Percentiles rank a stretch among this genome's conserved stretches.
phyloP scores from a whole-genome alignment of 2,329 filamentous ascomycete species.

The Fusarium chlamydosporum region DNA sequence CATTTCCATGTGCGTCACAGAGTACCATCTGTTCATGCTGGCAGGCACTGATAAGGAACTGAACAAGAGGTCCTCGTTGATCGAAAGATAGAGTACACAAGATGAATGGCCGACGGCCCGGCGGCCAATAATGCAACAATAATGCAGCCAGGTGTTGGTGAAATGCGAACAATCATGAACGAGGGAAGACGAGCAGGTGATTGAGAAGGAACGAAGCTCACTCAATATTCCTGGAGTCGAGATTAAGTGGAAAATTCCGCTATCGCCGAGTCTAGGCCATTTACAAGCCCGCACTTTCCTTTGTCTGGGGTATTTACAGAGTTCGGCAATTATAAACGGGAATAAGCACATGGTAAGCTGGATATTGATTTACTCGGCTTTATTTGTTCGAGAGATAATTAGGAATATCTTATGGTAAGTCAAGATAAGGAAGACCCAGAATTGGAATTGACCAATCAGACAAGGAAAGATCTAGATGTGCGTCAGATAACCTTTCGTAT shows the following conservation, averaged over 20 bases:
- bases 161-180: not conserved
- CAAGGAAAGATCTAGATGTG: too few relatives aligned
- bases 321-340: not conserved
- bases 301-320: not conserved
- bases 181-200: not conserved
- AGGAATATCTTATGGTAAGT: not conserved
- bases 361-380: too few relatives aligned
- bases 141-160: not conserved
- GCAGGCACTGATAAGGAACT: constrained; percentile 9
- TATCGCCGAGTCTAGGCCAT: constrained; percentile 37
- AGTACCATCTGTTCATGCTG: constrained; percentile 27
- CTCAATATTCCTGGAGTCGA: not conserved
- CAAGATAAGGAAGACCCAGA: constrained; percentile 22
- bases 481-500: not conserved
- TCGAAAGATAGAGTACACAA: not conserved
- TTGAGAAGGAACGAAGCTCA: not conserved
- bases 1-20: constrained; percentile 24
- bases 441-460: constrained; percentile 27
- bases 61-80: not conserved
- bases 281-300: constrained; percentile 13
- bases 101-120: constrained; percentile 18
- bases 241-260: constrained; percentile 21
- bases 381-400: not conserved
- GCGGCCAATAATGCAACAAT: constrained; percentile 16
- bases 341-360: not conserved